Base-by-base conservation (phyloP, 208 protist genomes). In the Leishmania guyanensis region DNA sequence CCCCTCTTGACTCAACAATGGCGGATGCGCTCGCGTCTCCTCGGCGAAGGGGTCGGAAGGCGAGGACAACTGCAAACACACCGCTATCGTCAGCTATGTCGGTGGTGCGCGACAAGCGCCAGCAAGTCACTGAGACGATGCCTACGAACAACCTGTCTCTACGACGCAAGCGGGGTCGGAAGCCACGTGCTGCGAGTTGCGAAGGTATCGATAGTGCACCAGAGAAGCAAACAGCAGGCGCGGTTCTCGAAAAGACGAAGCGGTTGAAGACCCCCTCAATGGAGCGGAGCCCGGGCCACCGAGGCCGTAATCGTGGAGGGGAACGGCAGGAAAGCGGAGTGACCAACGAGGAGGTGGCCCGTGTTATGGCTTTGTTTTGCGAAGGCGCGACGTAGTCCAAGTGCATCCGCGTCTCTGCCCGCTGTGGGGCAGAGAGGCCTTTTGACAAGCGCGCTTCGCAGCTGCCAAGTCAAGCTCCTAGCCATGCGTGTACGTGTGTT, bases 21-120 rank as follows among this genome's bases (percentile, higher is more conserved):
- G 43, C 16, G 20, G 69, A 48, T 22, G 69, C 69, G 22, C 69
- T 53, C 9, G 73, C 73, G 33, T 73, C 73, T 33, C 53, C 73
- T 29, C 16, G 29, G 73, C 17, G 48, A 64, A 65, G 33, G n/a
- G 22, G 29, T 33, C 22, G 33, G 73, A 64, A 33, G 53, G n/a
- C 53, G 22, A 48, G 10, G 36, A 29, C 0, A 8, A 12, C 36
- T 39, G 22, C 53, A 20, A 46, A 12, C 10, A 20, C 20, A 29
- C 46, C 2, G 1, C 8, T 1, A 17, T 5, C 10, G 10, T 3
- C 69, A 26, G 8, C 16, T 3, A 22, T 9, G 51, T 12, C 29
- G 1, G 12, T 20, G 29, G 12, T 12, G 26, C 29, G 4, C 43
- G 4, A 74, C 43, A 22, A 74, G 10, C 39, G n/a, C 39, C 48